Conservation (phyloP, 148 eudicot genomes). For the Vaccinium vitisidaea region DNA sequence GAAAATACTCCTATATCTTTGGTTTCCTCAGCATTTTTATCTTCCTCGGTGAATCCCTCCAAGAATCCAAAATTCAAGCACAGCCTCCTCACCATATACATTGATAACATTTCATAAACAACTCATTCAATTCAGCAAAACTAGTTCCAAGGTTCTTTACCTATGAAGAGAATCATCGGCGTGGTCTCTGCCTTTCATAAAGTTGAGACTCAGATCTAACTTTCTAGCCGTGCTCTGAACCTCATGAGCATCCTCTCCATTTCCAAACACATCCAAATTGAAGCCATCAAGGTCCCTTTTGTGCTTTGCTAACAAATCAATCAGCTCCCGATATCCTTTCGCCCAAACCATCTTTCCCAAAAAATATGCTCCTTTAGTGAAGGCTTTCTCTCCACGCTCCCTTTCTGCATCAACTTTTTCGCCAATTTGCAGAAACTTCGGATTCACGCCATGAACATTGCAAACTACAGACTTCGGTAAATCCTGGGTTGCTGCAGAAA, state of each 20-base stretch:
- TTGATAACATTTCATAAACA: slow-evolving; percentile 4
- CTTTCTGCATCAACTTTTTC: slow-evolving; percentile 84
- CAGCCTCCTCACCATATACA: not conserved
- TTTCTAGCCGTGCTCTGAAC: slow-evolving; percentile 72
- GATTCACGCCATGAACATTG: slow-evolving; percentile 97
- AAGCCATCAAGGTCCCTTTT: slow-evolving; percentile 72
- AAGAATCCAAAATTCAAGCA: not conserved
- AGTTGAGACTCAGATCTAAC: slow-evolving; percentile 71
- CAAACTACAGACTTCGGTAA: slow-evolving; percentile 80
- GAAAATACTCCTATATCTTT: not conserved
- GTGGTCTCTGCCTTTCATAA: slow-evolving; percentile 95
- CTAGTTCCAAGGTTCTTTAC: slow-evolving; percentile 35
- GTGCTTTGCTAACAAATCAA: slow-evolving; percentile 85
- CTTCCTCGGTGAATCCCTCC: not conserved
- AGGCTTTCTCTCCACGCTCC: slow-evolving; percentile 71
- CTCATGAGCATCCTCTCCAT: slow-evolving; percentile 93
- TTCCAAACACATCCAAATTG: slow-evolving; percentile 83
- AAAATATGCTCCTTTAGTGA: slow-evolving; percentile 96
- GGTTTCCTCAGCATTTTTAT: not conserved
- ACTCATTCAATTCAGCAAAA: not conserved
- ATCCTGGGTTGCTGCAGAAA: slow-evolving; percentile 97
- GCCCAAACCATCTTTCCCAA: slow-evolving; percentile 99
- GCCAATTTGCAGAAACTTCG: slow-evolving; percentile 84
- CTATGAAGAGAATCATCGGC: slow-evolving; percentile 96
- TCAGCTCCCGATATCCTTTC: slow-evolving; percentile 82